Percentiles rank a stretch among this genome's conserved stretches.
phyloP scores from a whole-genome alignment of 2,329 filamentous ascomycete genomes.

The Fusarium udum region DNA sequence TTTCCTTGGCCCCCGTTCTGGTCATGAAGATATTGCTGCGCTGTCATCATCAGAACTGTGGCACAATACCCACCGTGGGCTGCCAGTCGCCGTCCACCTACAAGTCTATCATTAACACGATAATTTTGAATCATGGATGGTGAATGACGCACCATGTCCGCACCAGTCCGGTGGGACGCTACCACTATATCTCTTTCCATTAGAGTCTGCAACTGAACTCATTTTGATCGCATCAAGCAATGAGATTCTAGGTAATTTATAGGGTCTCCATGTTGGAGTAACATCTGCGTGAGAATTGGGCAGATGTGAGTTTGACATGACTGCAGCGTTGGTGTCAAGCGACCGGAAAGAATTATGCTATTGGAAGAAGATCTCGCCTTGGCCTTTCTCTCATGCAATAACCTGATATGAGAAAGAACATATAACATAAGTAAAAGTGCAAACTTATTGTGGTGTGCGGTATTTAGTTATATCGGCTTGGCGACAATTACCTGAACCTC shows the following conservation, averaged over 20 bases:
- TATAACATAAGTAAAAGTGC: too few species aligned
- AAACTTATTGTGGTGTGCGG: too few species aligned
- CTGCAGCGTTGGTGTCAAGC: neutral
- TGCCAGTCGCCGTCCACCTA: neutral
- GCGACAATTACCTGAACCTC: neutral
- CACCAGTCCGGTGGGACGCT: neutral
- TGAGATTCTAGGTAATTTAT: neutral
- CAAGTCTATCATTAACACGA: neutral
- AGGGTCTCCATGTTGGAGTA: neutral
- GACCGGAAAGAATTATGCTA: neutral
- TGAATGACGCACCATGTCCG: neutral
- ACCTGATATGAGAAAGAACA: too few species aligned
- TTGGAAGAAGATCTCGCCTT: neutral
- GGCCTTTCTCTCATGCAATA: rapidly evolving
- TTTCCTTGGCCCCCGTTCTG: too few species aligned
- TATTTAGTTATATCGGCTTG: neutral
- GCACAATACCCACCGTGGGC: neutral
- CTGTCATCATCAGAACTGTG: neutral
- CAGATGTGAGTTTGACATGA: neutral
- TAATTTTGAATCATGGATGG: rapidly evolving
- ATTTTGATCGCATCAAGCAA: neutral
- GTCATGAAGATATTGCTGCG: neutral
- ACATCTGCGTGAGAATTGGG: neutral
- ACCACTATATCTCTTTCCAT: neutral
- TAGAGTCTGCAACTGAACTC: neutral